phyloP scores from a whole-genome alignment of 164 flowering plant species.

The Chimonanthus salicifolius region DNA sequence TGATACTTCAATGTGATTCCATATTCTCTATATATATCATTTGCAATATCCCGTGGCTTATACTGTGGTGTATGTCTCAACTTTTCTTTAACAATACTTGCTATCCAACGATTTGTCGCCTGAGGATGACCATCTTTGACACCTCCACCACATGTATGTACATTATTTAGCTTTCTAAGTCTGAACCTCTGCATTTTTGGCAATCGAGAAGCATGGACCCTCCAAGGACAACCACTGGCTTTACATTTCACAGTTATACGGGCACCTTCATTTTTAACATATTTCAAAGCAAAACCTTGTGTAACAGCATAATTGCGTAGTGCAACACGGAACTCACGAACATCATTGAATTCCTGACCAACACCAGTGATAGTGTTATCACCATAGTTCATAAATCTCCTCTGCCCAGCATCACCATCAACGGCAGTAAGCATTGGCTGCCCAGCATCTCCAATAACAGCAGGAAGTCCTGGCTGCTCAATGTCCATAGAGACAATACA shows the following conservation, averaged over 20 bases:
- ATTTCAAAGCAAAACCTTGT: conserved; percentile 48
- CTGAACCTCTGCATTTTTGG: conserved; percentile 40
- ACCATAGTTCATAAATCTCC: conserved; percentile 42
- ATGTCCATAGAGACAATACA: neutral
- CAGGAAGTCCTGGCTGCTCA: neutral
- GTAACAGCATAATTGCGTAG: conserved; percentile 77
- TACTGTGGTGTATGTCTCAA: conserved; percentile 38
- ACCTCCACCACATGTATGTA: conserved; percentile 69
- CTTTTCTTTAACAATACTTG: conserved; percentile 39
- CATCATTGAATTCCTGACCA: conserved; percentile 65
- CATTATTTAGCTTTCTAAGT: conserved; percentile 45
- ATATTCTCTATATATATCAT: conserved; percentile 37
- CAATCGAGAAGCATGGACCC: conserved; percentile 70
- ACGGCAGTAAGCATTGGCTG: conserved; percentile 1
- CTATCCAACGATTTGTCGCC: conserved; percentile 50
- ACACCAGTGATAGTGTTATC: conserved; percentile 55
- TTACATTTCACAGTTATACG: conserved; percentile 68
- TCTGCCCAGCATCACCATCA: conserved; percentile 13
- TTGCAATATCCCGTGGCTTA: conserved; percentile 44
- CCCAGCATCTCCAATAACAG: neutral
- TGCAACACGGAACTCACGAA: conserved; percentile 64
- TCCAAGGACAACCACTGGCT: conserved; percentile 69
- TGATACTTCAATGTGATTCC: conserved; percentile 42
- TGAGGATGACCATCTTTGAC: conserved; percentile 42
- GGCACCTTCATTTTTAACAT: conserved; percentile 56